Evolutionary conservation across 306 rosid species (phyloP), one percentile per base, ranked within the genome.

Genomic region (Senna siamea): DNA sequence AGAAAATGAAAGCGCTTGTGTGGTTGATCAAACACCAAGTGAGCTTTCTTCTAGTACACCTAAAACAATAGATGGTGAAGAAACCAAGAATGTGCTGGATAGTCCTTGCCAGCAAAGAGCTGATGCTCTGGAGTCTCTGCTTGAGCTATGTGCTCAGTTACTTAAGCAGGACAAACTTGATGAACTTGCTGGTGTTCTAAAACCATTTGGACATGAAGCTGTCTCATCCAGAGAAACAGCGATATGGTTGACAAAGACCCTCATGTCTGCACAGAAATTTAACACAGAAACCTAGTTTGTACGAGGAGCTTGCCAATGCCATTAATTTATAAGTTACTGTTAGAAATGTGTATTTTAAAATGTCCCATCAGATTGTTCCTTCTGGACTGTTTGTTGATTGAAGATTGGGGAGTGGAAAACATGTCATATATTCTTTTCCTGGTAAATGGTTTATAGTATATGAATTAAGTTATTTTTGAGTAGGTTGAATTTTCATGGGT

Each of bases 161-260:
- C 88, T 92, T 5, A 89, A 89, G 88, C 98, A 92, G 81, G 96
- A 89, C 67, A 92, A 92, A 68, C 88, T 89, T 19, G 98, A 86
- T 48, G 98, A 92, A 80, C 98, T 92, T 53, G 90, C 96, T 13
- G 92, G 92, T 23, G 92, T 92, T 48, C 88, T 92, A 55, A 82
- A 74, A 79, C 98, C 98, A 1, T 92, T 92, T 28, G 98, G 96
- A 34, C 88, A 83, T 77, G 98, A 89, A 19, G 76, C 89, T 8
- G 93, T 88, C 48, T 92, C 98, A 7, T 92, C 98, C 7, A 88
- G 98, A 82, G 96, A 92, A 78, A 92, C 98, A 61, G 98, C 98
- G 15, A 92, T 92, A 56, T 92, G 93, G 96, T 86, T 92, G 79
- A 88, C 98, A 67, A 88, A 92, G 79, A 92, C 89, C 87, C 93